phyloP scores from a whole-genome alignment of 257 asterid species.

The Penstemon barbatus region DNA sequence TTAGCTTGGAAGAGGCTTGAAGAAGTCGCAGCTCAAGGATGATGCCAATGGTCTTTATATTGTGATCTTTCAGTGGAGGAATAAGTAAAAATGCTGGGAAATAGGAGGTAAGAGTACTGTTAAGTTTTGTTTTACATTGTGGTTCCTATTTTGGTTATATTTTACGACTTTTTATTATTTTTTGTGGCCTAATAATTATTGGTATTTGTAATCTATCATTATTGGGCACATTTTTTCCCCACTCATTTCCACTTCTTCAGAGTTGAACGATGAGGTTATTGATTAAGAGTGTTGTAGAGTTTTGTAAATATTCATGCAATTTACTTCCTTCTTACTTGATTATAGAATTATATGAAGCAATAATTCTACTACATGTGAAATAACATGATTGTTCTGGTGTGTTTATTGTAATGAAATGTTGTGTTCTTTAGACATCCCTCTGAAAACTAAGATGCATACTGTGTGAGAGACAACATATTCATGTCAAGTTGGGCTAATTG shows the following conservation, averaged over 20 bases:
- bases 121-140: conserved; percentile 30
- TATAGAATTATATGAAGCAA: conserved; percentile 23
- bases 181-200: conserved; percentile 24
- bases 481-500: neutral
- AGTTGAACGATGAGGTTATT: conserved; percentile 14
- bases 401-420: neutral
- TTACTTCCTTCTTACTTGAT: conserved; percentile 25
- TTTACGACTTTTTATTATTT: conserved; percentile 24
- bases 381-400: conserved; percentile 13
- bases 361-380: conserved; percentile 13
- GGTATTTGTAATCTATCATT: conserved; percentile 29
- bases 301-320: conserved; percentile 38
- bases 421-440: neutral
- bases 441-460: neutral
- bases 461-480: conserved; percentile 11
- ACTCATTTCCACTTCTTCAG: neutral
- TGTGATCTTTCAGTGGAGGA: conserved; percentile 17
- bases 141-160: conserved; percentile 29
- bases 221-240: conserved; percentile 21
- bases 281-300: conserved; percentile 29
- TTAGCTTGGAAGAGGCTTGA: conserved; percentile 77
- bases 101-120: conserved; percentile 29
- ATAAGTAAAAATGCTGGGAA: conserved; percentile 17
- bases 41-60: conserved; percentile 24
- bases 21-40: conserved; percentile 58